Evolutionary conservation across 169 alveolate genomes (phyloP), one percentile per base, ranked within the genome.

Genomic region (Cryptosporidium ubiquitum): DNA sequence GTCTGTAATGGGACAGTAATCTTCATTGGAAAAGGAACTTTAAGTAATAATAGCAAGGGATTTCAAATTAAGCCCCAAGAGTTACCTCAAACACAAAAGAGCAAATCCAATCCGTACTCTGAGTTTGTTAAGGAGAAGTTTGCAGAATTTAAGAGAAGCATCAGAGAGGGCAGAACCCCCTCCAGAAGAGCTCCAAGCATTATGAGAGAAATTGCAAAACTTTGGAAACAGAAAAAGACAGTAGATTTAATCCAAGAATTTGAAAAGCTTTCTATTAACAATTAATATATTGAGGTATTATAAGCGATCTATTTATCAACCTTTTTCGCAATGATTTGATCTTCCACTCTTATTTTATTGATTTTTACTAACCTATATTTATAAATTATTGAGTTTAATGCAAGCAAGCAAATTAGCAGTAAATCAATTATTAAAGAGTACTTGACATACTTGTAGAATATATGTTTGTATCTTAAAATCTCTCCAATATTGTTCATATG

Each of bases 101-200:
- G 23, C 20, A 26, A 26, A n/a, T 55, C 66, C 66, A 57, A 79
- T 35, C 79, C 89, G 0, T 79, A 79, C 58, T 58, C 89, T 14
- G 47, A 60, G 39, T 79, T 79, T 29, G 89, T 79, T 9, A 79
- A 58, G 51, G 89, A 79, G 55, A 79, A 79, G 52, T 79, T 79
- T 39, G 79, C 73, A 16, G 79, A 79, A 23, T 61, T 37, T 9
- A 79, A 64, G 58, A 57, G 26, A 42, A 68, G 61, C 12, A 79
- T 79, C 18, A 20, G 20, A 14, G 70, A 79, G 18, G 75, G 75
- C 1, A 79, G 33, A 79, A 58, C 73, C 4, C 73, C 89, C 20
- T 64, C 79, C 49, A 79, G 89, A 42, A 79, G 89, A 64, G 74
- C 89, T 20, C 89, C 89, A 35, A 79, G 89, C 31, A 61, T 79